These are phyloP conservation scores for Anthostomella pinea DNA, from an alignment of 2,329 filamentous ascomycete species.

Conservation along the genomic window DNA sequence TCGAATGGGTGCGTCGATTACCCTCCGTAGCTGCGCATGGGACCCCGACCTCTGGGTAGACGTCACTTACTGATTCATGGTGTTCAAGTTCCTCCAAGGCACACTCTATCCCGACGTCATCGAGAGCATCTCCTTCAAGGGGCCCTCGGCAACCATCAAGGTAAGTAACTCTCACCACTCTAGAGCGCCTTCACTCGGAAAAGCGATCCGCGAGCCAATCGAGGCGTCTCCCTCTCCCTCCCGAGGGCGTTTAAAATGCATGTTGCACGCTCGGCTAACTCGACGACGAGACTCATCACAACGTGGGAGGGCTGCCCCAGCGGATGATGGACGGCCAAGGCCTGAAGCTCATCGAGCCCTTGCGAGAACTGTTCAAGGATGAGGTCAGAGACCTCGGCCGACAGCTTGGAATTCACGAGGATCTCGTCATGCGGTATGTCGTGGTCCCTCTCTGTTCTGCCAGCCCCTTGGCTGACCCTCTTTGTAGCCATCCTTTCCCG, in stretches of 20 bases:
- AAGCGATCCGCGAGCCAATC: background rate
- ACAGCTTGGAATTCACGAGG: constrained; percentile 66
- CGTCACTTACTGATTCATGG: too few species aligned
- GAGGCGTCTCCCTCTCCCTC: background rate
- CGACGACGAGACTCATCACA: constrained; percentile 39
- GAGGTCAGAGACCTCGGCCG: constrained; percentile 71
- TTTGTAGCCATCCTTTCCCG: constrained; percentile 75
- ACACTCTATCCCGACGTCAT: constrained; percentile 62
- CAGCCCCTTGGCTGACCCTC: too few species aligned
- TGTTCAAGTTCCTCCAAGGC: constrained; percentile 85
- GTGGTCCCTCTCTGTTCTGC: too few species aligned
- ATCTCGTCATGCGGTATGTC: constrained; percentile 79
- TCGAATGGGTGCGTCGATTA: too few species aligned
- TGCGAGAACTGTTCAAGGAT: constrained; percentile 76
- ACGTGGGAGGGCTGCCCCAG: constrained; percentile 41
- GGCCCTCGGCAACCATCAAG: constrained; percentile 51
- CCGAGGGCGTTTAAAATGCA: background rate
- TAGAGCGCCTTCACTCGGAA: background rate
- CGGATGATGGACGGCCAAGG: constrained; percentile 35
- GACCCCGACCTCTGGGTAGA: too few species aligned
- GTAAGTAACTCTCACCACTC: constrained; percentile 12
- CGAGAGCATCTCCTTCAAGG: constrained; percentile 48
- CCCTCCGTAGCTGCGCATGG: too few species aligned
- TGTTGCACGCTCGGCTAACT: constrained; percentile 7
- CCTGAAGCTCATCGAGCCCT: constrained; percentile 73